These are phyloP conservation scores for Arthrobotrys iridis DNA, from an alignment of 2,329 filamentous ascomycete species.

Conservation along the genomic window DNA sequence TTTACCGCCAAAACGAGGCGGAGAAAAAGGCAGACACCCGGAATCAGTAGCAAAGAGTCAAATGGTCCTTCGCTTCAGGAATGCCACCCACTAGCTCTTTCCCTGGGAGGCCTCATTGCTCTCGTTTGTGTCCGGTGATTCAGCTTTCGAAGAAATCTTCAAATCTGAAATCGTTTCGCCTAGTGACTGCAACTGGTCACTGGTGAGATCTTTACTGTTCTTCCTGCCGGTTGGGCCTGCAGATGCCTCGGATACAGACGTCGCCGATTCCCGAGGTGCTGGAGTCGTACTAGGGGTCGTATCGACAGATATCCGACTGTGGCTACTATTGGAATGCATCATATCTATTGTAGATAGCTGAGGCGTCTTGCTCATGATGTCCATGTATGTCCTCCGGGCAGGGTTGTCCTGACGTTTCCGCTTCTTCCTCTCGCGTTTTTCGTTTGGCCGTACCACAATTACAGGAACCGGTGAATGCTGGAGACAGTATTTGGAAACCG, in stretches of 20 bases:
- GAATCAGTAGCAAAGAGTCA: neutral
- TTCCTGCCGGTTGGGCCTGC: neutral
- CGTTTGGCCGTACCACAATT: slow-evolving; percentile 86
- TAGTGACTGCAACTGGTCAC: slow-evolving; percentile 21
- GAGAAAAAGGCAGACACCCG: neutral
- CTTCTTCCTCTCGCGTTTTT: slow-evolving; percentile 90
- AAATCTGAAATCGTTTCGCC: slow-evolving; percentile 28
- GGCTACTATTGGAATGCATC: slow-evolving; percentile 52
- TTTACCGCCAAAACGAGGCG: neutral
- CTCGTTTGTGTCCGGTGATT: neutral
- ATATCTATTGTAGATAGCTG: slow-evolving; percentile 53
- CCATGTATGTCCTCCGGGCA: slow-evolving; percentile 76
- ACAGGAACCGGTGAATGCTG: slow-evolving; percentile 94
- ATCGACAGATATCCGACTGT: slow-evolving; percentile 31
- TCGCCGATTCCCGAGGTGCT: slow-evolving; percentile 47
- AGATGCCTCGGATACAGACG: slow-evolving; percentile 37
- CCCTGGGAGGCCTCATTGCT: slow-evolving; percentile 5
- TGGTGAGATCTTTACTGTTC: slow-evolving; percentile 21
- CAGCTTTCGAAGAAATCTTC: slow-evolving; percentile 12
- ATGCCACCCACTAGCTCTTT: slow-evolving; percentile 14
- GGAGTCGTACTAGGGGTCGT: slow-evolving; percentile 46
- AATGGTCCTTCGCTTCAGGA: slow-evolving; percentile 8
- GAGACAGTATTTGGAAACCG: slow-evolving; percentile 92
- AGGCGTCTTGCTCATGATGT: slow-evolving; percentile 73
- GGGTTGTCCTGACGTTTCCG: slow-evolving; percentile 82